Percentiles rank a stretch among this genome's conserved stretches.
Evolutionary conservation across 2,329 filamentous ascomycete genomes (phyloP).

Genomic region (Claviceps africana): DNA sequence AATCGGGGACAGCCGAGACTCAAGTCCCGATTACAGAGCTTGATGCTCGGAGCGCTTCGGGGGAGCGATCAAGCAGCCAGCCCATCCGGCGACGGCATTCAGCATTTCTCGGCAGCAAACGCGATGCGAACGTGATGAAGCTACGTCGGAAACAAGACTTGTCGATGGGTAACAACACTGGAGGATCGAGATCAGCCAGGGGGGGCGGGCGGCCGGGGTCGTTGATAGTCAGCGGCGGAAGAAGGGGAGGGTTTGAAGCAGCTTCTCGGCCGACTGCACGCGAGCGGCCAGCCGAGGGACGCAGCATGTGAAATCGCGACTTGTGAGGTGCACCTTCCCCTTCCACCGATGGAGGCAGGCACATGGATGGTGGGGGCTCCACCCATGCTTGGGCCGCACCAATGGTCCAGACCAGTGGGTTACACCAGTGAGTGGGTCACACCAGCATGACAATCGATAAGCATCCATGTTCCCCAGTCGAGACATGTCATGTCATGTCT

Average conservation of each 20-base stretch:
- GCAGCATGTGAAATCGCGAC: constrained; percentile 4
- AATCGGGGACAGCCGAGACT: not conserved
- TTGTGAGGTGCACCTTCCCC: not conserved
- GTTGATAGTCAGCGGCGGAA: not conserved
- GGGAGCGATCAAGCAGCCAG: not conserved
- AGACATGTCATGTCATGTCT: too few relatives aligned
- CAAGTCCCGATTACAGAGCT: not conserved
- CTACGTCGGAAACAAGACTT: not conserved
- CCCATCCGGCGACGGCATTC: constrained; percentile 1
- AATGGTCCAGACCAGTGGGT: too few relatives aligned
- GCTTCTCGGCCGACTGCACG: not conserved
- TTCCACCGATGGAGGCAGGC: too few relatives aligned
- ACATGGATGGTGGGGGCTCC: not conserved
- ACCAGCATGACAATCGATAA: constrained; percentile 1
- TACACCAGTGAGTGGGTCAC: too few relatives aligned
- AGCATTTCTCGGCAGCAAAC: not conserved
- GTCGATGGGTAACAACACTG: not conserved
- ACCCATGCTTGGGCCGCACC: too few relatives aligned
- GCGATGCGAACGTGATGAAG: not conserved
- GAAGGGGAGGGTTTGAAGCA: not conserved
- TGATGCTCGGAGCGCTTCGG: not conserved
- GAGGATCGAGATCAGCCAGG: not conserved
- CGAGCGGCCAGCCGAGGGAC: constrained; percentile 4
- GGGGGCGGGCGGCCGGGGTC: not conserved
- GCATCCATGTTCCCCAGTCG: not conserved